Percentiles rank a stretch among this genome's conserved stretches.
Conservation (phyloP, 257 asterid species). For the Petunia axillaris region DNA sequence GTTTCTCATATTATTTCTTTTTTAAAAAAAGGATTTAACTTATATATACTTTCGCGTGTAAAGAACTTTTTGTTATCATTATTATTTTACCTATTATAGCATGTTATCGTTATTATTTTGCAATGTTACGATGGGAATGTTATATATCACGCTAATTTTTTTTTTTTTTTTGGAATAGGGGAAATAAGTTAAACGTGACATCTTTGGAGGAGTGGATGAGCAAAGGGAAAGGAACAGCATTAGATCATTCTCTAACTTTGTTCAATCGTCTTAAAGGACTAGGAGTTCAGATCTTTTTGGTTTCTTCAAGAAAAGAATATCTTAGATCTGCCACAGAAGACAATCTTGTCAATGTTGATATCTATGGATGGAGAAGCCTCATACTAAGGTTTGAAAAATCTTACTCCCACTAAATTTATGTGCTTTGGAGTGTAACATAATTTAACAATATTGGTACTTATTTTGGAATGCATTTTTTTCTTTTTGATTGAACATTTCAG, state of each 20-base stretch:
- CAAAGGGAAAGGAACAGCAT: conserved; percentile 63
- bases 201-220: conserved; percentile 75
- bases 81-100: too few relatives aligned
- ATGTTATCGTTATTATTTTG: too few relatives aligned
- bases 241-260: conserved; percentile 55
- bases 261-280: conserved; percentile 63
- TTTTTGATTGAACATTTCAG: conserved; percentile 31
- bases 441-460: background rate
- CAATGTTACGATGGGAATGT: background rate
- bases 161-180: conserved; percentile 40
- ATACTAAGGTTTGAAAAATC: conserved; percentile 51
- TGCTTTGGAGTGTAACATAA: background rate
- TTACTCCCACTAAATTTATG: background rate
- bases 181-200: conserved; percentile 55
- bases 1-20: background rate
- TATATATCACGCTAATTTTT: background rate
- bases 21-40: background rate
- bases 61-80: background rate
- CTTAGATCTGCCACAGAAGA: conserved; percentile 76
- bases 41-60: background rate
- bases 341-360: conserved; percentile 71
- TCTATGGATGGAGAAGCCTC: conserved; percentile 73
- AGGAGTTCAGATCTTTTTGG: conserved; percentile 58
- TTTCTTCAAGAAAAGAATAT: conserved; percentile 72
- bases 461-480: background rate